Percentiles rank a stretch among this genome's conserved stretches.
Conservation (phyloP, 1,284 basidiomycete genomes). For the Naganishia albida region DNA sequence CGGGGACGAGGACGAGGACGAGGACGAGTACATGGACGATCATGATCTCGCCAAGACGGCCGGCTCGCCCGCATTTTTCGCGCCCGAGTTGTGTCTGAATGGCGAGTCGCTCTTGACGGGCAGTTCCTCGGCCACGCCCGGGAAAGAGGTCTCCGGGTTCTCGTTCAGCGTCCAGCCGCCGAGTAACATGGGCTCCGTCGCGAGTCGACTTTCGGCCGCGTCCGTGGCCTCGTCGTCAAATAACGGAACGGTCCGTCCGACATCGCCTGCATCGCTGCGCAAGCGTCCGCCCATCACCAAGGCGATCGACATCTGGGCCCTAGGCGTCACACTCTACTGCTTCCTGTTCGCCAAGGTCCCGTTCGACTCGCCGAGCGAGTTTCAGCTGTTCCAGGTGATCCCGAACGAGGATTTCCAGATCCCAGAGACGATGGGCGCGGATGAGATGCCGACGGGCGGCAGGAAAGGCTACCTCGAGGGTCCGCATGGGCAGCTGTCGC, state of each 20-base stretch:
- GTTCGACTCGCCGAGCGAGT: constrained; percentile 71
- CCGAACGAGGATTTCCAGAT: constrained; percentile 75
- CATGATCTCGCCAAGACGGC: constrained; percentile 89
- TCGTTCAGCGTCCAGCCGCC: constrained; percentile 37
- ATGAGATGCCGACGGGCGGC: constrained; percentile 66
- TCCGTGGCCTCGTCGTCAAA: constrained; percentile 4
- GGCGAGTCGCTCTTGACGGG: constrained; percentile 33
- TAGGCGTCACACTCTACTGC: constrained; percentile 96
- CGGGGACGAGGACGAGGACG: constrained; percentile 62
- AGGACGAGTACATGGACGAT: constrained; percentile 68
- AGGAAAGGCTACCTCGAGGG: constrained; percentile 46
- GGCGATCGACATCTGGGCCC: constrained; percentile 97
- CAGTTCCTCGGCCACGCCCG: constrained; percentile 23
- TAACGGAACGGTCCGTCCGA: constrained; percentile 37
- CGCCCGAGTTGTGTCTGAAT: constrained; percentile 82
- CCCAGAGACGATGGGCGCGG: constrained; percentile 72
- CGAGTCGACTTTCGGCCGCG: constrained; percentile 11
- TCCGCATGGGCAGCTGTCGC: constrained; percentile 37
- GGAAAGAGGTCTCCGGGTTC: constrained; percentile 38
- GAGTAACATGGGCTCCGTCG: constrained; percentile 33
- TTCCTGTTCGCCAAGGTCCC: constrained; percentile 84
- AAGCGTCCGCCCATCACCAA: constrained; percentile 77
- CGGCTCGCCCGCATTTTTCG: constrained; percentile 95
- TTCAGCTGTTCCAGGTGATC: constrained; percentile 79
- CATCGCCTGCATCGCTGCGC: constrained; percentile 41